A percentile compares a stretch with the other conserved stretches of the same genome.
These are phyloP conservation scores for Xenoacremonium recifei DNA, from an alignment of 2,329 filamentous ascomycete species.

Conservation along the genomic window DNA sequence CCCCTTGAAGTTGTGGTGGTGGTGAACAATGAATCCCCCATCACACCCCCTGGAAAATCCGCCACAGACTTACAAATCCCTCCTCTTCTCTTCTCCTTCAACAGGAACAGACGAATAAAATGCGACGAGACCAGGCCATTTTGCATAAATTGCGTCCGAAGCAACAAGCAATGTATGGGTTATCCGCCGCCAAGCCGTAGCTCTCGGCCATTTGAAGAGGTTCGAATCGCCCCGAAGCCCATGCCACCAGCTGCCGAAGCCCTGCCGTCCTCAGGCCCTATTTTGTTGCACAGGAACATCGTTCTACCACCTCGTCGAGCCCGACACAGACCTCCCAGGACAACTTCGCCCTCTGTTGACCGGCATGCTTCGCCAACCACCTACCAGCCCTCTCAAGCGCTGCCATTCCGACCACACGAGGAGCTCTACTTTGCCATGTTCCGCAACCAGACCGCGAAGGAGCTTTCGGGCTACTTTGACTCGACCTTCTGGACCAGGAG, in stretches of 20 bases:
- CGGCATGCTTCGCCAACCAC: slow-evolving; percentile 24
- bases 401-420: slow-evolving; percentile 52
- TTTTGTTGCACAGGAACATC: slow-evolving; percentile 20
- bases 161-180: slow-evolving; percentile 58
- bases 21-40: no score
- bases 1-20: no score
- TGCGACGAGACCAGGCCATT: slow-evolving; percentile 63
- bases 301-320: slow-evolving; percentile 33
- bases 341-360: slow-evolving; percentile 9
- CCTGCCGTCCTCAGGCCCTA: slow-evolving; percentile 12
- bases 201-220: slow-evolving; percentile 43
- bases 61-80: slow-evolving; percentile 16
- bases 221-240: slow-evolving; percentile 51
- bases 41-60: neutral
- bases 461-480: slow-evolving; percentile 67
- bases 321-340: slow-evolving; percentile 18
- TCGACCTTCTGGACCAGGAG: slow-evolving; percentile 63
- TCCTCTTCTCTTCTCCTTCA: slow-evolving; percentile 12
- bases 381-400: slow-evolving; percentile 41
- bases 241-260: slow-evolving; percentile 21
- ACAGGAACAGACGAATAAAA: slow-evolving; percentile 63
- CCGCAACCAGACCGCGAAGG: slow-evolving; percentile 57
- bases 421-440: slow-evolving; percentile 63
- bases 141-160: slow-evolving; percentile 59
- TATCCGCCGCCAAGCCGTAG: slow-evolving; percentile 58